Conservation (phyloP, 768 basidiomycete genomes). For the Boletellus ananas region DNA sequence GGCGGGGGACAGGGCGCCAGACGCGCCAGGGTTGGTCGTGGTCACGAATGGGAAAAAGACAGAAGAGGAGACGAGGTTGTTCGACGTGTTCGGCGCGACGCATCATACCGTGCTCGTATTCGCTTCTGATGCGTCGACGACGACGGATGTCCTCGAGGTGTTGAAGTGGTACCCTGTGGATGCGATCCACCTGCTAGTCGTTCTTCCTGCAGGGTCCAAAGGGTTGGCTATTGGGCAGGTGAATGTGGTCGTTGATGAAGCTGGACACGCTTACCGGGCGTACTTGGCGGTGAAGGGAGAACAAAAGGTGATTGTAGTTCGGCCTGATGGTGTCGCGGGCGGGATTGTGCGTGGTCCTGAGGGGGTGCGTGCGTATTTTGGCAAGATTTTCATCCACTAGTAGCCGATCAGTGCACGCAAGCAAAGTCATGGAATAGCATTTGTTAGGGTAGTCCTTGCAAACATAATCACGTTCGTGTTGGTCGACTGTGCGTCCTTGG, state of each 20-base stretch:
- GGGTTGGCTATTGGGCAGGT: conserved; percentile 12
- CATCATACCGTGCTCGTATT: conserved; percentile 28
- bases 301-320: conserved; percentile 32
- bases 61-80: conserved; percentile 17
- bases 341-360: conserved; percentile 19
- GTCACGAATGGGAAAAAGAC: background rate
- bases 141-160: conserved; percentile 8
- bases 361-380: conserved; percentile 17
- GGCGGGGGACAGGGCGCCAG: conserved; percentile 16
- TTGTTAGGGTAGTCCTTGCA: too few species aligned
- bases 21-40: conserved; percentile 4
- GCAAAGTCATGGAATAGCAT: too few species aligned
- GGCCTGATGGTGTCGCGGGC: conserved; percentile 46
- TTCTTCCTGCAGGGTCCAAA: conserved; percentile 9
- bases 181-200: conserved; percentile 7
- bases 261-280: conserved; percentile 37
- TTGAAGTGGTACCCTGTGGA: conserved; percentile 4
- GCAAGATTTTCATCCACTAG: conserved; percentile 8
- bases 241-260: conserved; percentile 34
- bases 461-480: too few species aligned
- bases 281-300: conserved; percentile 33
- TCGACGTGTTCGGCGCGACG: conserved; percentile 14
- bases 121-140: conserved; percentile 1
- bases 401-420: too few species aligned
- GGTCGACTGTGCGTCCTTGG: too few species aligned